Base-by-base conservation (phyloP, 176 grass and related monocot genomes). In the Raddia distichophylla region DNA sequence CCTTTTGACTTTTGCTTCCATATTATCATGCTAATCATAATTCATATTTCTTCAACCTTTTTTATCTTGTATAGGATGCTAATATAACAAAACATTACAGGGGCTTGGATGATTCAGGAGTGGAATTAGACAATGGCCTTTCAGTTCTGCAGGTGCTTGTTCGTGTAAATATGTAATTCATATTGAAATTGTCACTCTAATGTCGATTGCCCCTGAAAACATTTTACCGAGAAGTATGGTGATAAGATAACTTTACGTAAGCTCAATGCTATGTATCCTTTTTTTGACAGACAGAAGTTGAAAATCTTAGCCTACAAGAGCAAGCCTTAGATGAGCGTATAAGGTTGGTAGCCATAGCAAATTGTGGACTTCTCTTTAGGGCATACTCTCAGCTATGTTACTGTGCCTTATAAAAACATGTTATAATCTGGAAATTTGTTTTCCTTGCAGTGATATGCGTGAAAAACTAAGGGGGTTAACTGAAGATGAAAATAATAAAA, bases 401-500 rank as follows among this genome's bases (percentile, higher is more conserved):
- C 51, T 45, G 15, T n/a, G 68, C 33, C 42, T 45, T 16, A 82
- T 64, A 62, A 73, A 67, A 87, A 16, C 57, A 80, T 27, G 61
- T 63, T 76, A 16, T 81, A 83, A 84, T 10, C 44, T 76, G 56
- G 14, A 27, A 22, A 17, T 48, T 90, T 59, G n/a, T 73, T 82
- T 77, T 56, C 60, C 35, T 54, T 90, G 45, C 79, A 99, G 97
- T 79, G 87, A 99, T 80, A 93, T 94, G 91, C 90, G 87, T 67
- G 93, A 93, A 87, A 99, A 86, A 62, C 71, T 99, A 85, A 95
- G 87, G 69, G 85, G 51, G 3, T 90, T 99, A 73, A 99, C 89
- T 33, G 97, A 99, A 93, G 85, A 99, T 73, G 97, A 99, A 85
- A 86, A 80, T 58, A 99, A 93, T 62, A 85, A 91, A 75, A 99